Conservation (phyloP, 768 basidiomycete species). For the Suillus brevipes region DNA sequence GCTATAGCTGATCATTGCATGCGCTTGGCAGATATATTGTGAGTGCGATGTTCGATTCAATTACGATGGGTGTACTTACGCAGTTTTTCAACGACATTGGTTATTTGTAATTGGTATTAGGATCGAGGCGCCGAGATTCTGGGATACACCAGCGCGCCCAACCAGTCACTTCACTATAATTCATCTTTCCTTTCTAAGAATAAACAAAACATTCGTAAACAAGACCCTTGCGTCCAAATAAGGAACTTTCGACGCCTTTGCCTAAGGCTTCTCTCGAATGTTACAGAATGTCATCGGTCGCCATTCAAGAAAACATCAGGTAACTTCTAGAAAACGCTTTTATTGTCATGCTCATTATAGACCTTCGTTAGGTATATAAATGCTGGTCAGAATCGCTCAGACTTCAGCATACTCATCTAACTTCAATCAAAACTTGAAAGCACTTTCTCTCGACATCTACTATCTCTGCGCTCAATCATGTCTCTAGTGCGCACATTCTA, state of each 20-base stretch:
- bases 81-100: too few species aligned
- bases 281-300: background rate
- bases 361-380: background rate
- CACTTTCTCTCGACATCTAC: background rate
- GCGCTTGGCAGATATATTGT: too few species aligned
- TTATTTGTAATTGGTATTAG: too few species aligned
- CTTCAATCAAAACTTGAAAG: background rate
- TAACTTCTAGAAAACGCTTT: background rate
- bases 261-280: background rate
- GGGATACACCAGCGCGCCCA: too few species aligned
- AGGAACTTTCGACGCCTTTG: background rate
- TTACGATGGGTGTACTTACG: too few species aligned
- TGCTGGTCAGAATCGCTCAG: background rate
- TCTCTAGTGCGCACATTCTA: slow-evolving; percentile 29
- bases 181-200: background rate
- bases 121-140: too few species aligned
- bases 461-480: slow-evolving; percentile 15
- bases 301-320: background rate
- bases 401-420: background rate
- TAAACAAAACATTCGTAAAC: background rate
- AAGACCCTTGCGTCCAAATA: background rate
- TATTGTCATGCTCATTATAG: background rate
- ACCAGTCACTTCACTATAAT: too few species aligned
- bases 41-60: too few species aligned
- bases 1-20: too few species aligned